Base-by-base conservation (phyloP, 805 yeast genomes). In the Candida tammaniensis region DNA sequence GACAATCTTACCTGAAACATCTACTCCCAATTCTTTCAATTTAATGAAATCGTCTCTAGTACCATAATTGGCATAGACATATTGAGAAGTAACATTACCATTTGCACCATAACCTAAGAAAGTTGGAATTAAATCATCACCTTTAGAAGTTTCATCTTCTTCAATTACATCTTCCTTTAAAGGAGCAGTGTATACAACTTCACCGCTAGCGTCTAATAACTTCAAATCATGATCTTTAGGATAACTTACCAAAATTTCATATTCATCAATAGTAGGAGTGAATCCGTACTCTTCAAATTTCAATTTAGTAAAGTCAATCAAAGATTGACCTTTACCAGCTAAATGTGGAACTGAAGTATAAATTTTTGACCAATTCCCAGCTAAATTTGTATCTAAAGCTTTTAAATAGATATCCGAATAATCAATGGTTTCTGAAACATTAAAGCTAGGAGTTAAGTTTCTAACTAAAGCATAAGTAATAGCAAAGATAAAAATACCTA, bases 31-130 rank as follows among this genome's bases (percentile, higher is more conserved):
- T 2, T 53, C 45, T 10, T 54, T 36, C 31, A 82, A 56, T 2
- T 38, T 24, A 4, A 52, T 60, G 42, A 80, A 82, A 49, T 83
- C 89, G 11, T 72, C 70, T 1, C 47, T 38, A 0, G 70, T 57
- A 1, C 84, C 91, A 52, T 78, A 80, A 46, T 81, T 81, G 5
- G 68, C 82, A 52, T 65, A 81, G 0, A 81, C 68, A 44, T 61
- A 83, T 24, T 65, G 60, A 0, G 77, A 73, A 3, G 74, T 69
- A 9, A 76, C 77, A 34, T 75, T 70, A 1, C 86, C 88, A 46
- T 70, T 72, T 7, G 82, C 78, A 1, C 84, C 78, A 47, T 80
- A 82, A 0, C 78, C 80, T 54, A 80, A 77, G 47, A 72, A 80
- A 0, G 80, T 76, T 2, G 73, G 77, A 26, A 57, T 61, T 19